A percentile compares a stretch with the other conserved stretches of the same genome.
These are phyloP conservation scores for Stemphylium beticola DNA, from an alignment of 2,329 filamentous ascomycete genomes.

Conservation along the genomic window DNA sequence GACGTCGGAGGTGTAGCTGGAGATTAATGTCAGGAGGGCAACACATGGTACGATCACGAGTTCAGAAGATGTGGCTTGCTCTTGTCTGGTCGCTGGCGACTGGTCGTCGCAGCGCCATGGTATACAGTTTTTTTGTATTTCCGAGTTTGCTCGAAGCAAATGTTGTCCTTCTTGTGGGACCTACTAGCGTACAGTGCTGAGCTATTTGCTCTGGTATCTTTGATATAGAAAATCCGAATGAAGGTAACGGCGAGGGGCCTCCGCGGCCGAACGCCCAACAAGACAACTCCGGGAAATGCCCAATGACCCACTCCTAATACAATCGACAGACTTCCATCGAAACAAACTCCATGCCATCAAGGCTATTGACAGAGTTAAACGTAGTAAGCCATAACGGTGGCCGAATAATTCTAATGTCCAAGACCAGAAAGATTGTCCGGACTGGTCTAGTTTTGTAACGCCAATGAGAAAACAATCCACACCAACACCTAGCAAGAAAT, in stretches of 20 bases:
- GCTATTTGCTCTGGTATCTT: conserved; percentile 49
- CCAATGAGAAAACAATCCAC: conserved; percentile 24
- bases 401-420: conserved; percentile 29
- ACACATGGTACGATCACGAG: not conserved
- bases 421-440: conserved; percentile 21
- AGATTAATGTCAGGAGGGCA: not conserved
- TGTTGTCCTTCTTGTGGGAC: conserved; percentile 26
- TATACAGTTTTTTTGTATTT: conserved; percentile 24
- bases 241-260: conserved; percentile 31
- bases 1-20: not conserved
- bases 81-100: conserved; percentile 6
- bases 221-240: conserved; percentile 32
- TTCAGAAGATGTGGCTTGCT: conserved; percentile 5
- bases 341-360: conserved; percentile 39
- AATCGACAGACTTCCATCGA: conserved; percentile 19
- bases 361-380: conserved; percentile 41
- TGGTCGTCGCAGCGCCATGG: conserved; percentile 17
- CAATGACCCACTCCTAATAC: conserved; percentile 16
- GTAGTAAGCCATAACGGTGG: conserved; percentile 31
- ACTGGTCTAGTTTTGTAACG: conserved; percentile 43
- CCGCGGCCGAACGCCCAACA: conserved; percentile 17
- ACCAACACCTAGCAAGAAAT: conserved; percentile 39
- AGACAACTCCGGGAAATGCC: conserved; percentile 32
- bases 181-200: conserved; percentile 44
- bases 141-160: conserved; percentile 19